Percentiles rank a stretch among this genome's conserved stretches.
phyloP scores from a whole-genome alignment of 306 rosid genomes.

The Cyclanthera cordifolia region DNA sequence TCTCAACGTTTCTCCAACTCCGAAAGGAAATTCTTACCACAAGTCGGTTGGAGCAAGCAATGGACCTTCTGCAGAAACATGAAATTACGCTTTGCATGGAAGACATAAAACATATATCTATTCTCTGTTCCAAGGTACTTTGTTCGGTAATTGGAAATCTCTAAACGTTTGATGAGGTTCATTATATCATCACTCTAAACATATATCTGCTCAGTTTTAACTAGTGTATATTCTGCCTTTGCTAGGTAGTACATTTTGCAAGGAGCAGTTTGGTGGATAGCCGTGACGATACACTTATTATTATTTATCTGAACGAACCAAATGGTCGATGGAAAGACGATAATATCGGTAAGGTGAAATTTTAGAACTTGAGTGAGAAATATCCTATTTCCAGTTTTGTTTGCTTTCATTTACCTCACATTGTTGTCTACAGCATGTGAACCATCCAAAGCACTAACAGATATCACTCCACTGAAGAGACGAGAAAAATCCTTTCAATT shows the following conservation, averaged over 20 bases:
- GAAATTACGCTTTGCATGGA: conserved; percentile 36
- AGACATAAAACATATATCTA: conserved; percentile 52
- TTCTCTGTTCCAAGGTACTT: conserved; percentile 64
- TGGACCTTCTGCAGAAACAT: conserved; percentile 36
- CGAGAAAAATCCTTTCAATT: conserved; percentile 53
- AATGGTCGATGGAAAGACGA: conserved; percentile 19
- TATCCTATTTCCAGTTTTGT: not conserved
- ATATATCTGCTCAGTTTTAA: no score
- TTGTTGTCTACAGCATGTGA: conserved; percentile 34
- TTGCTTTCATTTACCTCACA: not conserved
- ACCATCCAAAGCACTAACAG: conserved; percentile 32
- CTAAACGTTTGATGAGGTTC: not conserved
- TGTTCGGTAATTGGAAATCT: not conserved
- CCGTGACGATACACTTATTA: conserved; percentile 34
- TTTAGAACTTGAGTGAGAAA: not conserved
- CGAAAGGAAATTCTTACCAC: conserved; percentile 27
- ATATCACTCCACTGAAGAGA: conserved; percentile 41
- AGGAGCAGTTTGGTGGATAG: conserved; percentile 27
- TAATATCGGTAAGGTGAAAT: conserved; percentile 33
- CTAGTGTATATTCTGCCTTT: not conserved
- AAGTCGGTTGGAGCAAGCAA: conserved; percentile 37
- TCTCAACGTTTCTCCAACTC: conserved; percentile 44
- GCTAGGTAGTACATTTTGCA: conserved; percentile 48
- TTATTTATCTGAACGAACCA: conserved; percentile 20
- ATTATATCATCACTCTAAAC: not conserved